Percentiles rank a stretch among this genome's conserved stretches.
phyloP scores from a whole-genome alignment of 2,329 filamentous ascomycete species.

The Cryphonectria naterciae region DNA sequence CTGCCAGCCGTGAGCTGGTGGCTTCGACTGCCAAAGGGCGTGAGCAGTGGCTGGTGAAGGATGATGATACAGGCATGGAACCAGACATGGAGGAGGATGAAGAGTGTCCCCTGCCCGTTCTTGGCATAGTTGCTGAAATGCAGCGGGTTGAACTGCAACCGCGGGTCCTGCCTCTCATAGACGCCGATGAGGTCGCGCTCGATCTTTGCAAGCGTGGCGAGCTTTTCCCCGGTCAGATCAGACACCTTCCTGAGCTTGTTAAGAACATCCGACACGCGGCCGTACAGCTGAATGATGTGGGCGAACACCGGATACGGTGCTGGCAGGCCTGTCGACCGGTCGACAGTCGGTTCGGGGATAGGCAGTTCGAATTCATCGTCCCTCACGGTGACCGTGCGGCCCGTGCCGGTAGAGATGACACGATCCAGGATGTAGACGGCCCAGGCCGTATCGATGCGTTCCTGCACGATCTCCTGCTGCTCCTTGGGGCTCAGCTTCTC shows the following conservation, averaged over 20 bases:
- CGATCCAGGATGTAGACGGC: slow-evolving; percentile 86
- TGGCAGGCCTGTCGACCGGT: slow-evolving; percentile 69
- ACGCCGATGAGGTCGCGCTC: slow-evolving; percentile 75
- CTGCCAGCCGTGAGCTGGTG: slow-evolving; percentile 79
- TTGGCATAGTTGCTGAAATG: slow-evolving; percentile 88
- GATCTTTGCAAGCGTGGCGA: slow-evolving; percentile 74
- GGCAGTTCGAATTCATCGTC: slow-evolving; percentile 84
- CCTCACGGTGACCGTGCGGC: slow-evolving; percentile 78
- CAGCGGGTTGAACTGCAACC: slow-evolving; percentile 79
- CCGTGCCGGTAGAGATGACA: slow-evolving; percentile 85
- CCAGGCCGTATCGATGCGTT: slow-evolving; percentile 88
- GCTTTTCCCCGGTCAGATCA: slow-evolving; percentile 75
- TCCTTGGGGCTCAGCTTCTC: slow-evolving; percentile 50
- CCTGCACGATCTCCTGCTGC: slow-evolving; percentile 72
- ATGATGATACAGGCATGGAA: slow-evolving; percentile 86
- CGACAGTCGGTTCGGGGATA: slow-evolving; percentile 58
- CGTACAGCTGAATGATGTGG: slow-evolving; percentile 84
- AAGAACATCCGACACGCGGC: slow-evolving; percentile 79
- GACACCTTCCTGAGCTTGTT: slow-evolving; percentile 77
- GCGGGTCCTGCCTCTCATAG: slow-evolving; percentile 74
- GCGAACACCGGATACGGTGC: slow-evolving; percentile 80
- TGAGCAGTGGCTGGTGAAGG: slow-evolving; percentile 79
- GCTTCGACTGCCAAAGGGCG: slow-evolving; percentile 70
- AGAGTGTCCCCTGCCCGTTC: slow-evolving; percentile 80
- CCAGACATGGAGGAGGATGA: slow-evolving; percentile 86